phyloP scores from a whole-genome alignment of 1,284 basidiomycete species.

The Sporisorium sorghi region DNA sequence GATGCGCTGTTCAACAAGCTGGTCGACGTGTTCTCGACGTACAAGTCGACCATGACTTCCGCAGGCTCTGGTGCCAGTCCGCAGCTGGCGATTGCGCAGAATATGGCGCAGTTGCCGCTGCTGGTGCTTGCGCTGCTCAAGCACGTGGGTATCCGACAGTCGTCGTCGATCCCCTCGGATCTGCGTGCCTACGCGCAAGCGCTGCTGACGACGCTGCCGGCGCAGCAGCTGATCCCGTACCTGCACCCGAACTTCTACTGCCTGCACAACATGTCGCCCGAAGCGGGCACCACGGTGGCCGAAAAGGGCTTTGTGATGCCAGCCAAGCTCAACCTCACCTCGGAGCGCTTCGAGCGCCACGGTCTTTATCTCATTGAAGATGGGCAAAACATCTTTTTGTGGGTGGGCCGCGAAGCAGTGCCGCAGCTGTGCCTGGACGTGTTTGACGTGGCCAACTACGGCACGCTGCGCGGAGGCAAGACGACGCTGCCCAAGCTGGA shows the following conservation, averaged over 20 bases:
- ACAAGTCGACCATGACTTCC: slow-evolving; percentile 96
- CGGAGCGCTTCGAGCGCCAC: slow-evolving; percentile 92
- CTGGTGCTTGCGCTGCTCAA: slow-evolving; percentile 90
- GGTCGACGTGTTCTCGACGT: slow-evolving; percentile 88
- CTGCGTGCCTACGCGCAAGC: slow-evolving; percentile 94
- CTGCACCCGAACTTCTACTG: slow-evolving; percentile 95
- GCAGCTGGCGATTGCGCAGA: slow-evolving; percentile 90
- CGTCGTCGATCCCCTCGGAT: slow-evolving; percentile 94
- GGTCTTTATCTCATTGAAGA: slow-evolving; percentile 98
- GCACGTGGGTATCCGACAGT: slow-evolving; percentile 94
- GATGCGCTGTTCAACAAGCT: slow-evolving; percentile 91
- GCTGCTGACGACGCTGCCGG: slow-evolving; percentile 88
- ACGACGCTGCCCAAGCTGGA: slow-evolving; percentile 87
- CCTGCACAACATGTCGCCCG: slow-evolving; percentile 93
- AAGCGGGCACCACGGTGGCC: slow-evolving; percentile 73
- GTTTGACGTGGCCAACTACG: slow-evolving; percentile 89
- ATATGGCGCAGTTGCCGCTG: slow-evolving; percentile 92
- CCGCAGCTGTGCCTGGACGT: slow-evolving; percentile 93
- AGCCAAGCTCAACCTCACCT: slow-evolving; percentile 87
- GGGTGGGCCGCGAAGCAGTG: slow-evolving; percentile 95
- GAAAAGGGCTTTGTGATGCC: slow-evolving; percentile 77
- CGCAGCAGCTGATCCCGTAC: slow-evolving; percentile 90
- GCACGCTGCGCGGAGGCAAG: slow-evolving; percentile 91
- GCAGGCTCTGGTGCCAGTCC: slow-evolving; percentile 91
- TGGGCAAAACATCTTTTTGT: slow-evolving; percentile 96